phyloP scores from a whole-genome alignment of 257 asterid genomes.

The Scutellaria barbata region DNA sequence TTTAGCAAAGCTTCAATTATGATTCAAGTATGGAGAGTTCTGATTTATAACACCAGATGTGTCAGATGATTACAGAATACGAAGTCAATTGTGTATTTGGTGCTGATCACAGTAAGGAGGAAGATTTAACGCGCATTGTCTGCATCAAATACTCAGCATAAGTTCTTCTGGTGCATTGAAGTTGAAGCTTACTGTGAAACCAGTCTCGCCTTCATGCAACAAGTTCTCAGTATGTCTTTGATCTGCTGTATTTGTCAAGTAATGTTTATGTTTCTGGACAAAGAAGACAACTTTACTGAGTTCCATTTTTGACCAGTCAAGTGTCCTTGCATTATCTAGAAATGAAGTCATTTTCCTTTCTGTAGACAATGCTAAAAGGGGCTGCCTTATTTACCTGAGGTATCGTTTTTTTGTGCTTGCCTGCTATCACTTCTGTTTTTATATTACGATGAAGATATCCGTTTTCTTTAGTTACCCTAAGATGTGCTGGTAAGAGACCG shows the following conservation, averaged over 20 bases:
- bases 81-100: slow-evolving; percentile 34
- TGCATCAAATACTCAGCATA: slow-evolving; percentile 31
- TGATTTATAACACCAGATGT: slow-evolving; percentile 33
- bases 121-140: slow-evolving; percentile 29
- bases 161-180: slow-evolving; percentile 24
- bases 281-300: slow-evolving; percentile 31
- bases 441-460: no score
- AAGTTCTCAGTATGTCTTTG: slow-evolving; percentile 37
- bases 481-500: no score
- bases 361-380: neutral
- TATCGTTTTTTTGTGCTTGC: neutral
- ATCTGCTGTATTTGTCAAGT: slow-evolving; percentile 34
- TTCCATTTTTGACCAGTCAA: neutral
- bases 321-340: slow-evolving; percentile 23
- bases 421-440: no score
- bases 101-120: slow-evolving; percentile 20
- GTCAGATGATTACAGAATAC: slow-evolving; percentile 35
- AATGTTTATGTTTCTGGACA: slow-evolving; percentile 33
- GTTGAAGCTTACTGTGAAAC: slow-evolving; percentile 32
- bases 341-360: slow-evolving; percentile 1
- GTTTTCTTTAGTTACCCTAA: no score
- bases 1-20: slow-evolving; percentile 27
- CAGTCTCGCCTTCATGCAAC: slow-evolving; percentile 34
- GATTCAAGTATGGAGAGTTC: slow-evolving; percentile 34
- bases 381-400: no score